Conservation (phyloP, 2,329 filamentous ascomycete genomes). For the Domatiomyces catenatus region DNA sequence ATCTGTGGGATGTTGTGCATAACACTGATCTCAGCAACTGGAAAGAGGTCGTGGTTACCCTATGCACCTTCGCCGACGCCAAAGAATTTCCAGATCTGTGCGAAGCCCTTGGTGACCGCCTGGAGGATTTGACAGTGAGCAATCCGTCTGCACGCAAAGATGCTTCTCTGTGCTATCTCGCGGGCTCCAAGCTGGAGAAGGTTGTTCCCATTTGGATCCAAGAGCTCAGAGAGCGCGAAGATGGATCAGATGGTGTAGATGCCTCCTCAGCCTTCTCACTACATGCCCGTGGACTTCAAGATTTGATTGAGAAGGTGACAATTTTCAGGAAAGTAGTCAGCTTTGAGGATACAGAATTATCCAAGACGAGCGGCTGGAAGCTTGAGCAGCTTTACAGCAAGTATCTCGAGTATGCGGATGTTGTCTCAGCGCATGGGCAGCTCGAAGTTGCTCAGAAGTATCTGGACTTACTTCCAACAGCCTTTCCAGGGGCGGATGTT, state of each 20-base stretch:
- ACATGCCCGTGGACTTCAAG: conserved; percentile 73
- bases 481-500: conserved; percentile 75
- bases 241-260: conserved; percentile 52
- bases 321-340: conserved; percentile 89
- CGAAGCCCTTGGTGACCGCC: conserved; percentile 81
- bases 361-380: conserved; percentile 67
- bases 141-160: conserved; percentile 57
- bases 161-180: conserved; percentile 90
- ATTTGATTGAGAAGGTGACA: conserved; percentile 95
- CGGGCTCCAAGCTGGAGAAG: conserved; percentile 96
- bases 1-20: conserved; percentile 94
- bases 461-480: conserved; percentile 65
- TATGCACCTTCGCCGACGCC: conserved; percentile 89
- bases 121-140: conserved; percentile 50
- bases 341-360: conserved; percentile 64
- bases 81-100: conserved; percentile 88
- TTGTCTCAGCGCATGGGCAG: conserved; percentile 79
- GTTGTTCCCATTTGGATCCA: conserved; percentile 87
- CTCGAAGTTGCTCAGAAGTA: conserved; percentile 79
- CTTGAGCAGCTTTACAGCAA: conserved; percentile 77
- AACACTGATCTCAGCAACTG: conserved; percentile 85
- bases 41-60: conserved; percentile 91
- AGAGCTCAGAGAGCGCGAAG: conserved; percentile 73
- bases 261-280: conserved; percentile 78
- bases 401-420: conserved; percentile 93